phyloP scores from a whole-genome alignment of 2,329 filamentous ascomycete species.

The Ustulina deusta region DNA sequence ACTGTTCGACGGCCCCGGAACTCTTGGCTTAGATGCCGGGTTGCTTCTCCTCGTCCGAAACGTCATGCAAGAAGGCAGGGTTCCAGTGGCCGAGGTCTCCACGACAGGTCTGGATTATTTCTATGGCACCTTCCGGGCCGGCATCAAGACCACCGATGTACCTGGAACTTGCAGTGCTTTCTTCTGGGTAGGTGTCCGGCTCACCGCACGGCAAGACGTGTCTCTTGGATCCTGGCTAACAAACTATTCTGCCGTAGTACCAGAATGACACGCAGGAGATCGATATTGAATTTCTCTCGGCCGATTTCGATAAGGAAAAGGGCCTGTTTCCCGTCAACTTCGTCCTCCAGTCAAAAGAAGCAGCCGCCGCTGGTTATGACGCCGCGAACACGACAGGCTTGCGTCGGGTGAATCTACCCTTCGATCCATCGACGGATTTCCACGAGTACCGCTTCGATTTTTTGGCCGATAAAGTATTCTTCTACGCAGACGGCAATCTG shows the following conservation, averaged over 20 bases:
- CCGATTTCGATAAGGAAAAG: slow-evolving; percentile 66
- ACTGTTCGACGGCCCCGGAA: slow-evolving; percentile 59
- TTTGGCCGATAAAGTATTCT: slow-evolving; percentile 69
- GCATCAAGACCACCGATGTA: slow-evolving; percentile 71
- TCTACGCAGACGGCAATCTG: slow-evolving; percentile 73
- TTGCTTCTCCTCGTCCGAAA: slow-evolving; percentile 68
- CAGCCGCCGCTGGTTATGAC: slow-evolving; percentile 70
- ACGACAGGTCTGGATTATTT: slow-evolving; percentile 70
- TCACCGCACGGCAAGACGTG: neutral
- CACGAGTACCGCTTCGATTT: slow-evolving; percentile 88
- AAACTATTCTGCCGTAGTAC: slow-evolving; percentile 63
- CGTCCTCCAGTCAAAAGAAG: slow-evolving; percentile 76
- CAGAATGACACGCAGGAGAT: slow-evolving; percentile 84
- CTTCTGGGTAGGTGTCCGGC: slow-evolving; percentile 73
- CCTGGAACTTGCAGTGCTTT: slow-evolving; percentile 81
- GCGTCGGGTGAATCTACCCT: slow-evolving; percentile 68
- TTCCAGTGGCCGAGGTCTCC: slow-evolving; percentile 74
- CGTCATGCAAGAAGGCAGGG: slow-evolving; percentile 60
- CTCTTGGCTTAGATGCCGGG: slow-evolving; percentile 61
- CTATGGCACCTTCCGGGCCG: slow-evolving; percentile 77
- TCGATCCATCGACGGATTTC: slow-evolving; percentile 73
- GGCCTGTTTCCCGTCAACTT: slow-evolving; percentile 74
- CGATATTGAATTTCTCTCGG: slow-evolving; percentile 82
- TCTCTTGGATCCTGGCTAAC: slow-evolving; percentile 19
- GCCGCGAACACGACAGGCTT: slow-evolving; percentile 71